Percentiles rank a stretch among this genome's conserved stretches.
phyloP scores from a whole-genome alignment of 1,139 yeast genomes.

The Saccharomyces hybrid region DNA sequence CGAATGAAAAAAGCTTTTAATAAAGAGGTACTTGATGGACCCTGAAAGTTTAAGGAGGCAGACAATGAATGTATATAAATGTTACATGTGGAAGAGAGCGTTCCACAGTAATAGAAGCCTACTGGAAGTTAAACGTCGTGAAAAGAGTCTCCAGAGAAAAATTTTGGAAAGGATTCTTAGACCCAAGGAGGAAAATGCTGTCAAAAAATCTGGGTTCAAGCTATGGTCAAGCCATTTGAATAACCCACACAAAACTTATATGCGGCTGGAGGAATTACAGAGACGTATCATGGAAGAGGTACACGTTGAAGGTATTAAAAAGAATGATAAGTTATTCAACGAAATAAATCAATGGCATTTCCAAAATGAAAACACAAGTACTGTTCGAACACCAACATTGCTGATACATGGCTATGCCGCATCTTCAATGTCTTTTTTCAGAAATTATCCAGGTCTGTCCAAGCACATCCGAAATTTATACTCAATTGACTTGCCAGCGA shows the following conservation, averaged over 20 bases:
- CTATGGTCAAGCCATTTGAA: slow-evolving; percentile 7
- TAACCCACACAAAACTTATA: neutral
- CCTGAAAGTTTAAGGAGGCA: neutral
- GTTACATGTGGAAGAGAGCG: neutral
- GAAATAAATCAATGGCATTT: slow-evolving; percentile 22
- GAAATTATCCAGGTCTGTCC: slow-evolving; percentile 54
- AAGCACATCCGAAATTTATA: slow-evolving; percentile 46
- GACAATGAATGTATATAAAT: neutral
- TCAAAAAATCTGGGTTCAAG: slow-evolving; percentile 11
- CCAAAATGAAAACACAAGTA: slow-evolving; percentile 11
- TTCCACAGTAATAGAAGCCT: neutral
- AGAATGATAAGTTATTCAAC: slow-evolving; percentile 11
- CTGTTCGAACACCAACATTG: slow-evolving; percentile 36
- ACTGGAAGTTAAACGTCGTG: neutral
- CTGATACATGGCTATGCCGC: slow-evolving; percentile 90
- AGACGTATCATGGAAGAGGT: slow-evolving; percentile 13
- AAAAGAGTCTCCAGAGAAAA: slow-evolving; percentile 1
- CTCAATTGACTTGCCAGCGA: slow-evolving; percentile 75
- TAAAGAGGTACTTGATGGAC: neutral
- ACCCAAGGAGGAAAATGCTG: slow-evolving; percentile 1
- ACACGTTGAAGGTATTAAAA: slow-evolving; percentile 11
- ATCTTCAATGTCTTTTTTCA: slow-evolving; percentile 72
- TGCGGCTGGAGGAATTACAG: slow-evolving; percentile 11
- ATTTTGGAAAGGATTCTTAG: slow-evolving; percentile 2
- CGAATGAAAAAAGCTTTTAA: neutral